Base-by-base conservation (phyloP, 495 filamentous ascomycete species). In the Hypoxylon intermedium region DNA sequence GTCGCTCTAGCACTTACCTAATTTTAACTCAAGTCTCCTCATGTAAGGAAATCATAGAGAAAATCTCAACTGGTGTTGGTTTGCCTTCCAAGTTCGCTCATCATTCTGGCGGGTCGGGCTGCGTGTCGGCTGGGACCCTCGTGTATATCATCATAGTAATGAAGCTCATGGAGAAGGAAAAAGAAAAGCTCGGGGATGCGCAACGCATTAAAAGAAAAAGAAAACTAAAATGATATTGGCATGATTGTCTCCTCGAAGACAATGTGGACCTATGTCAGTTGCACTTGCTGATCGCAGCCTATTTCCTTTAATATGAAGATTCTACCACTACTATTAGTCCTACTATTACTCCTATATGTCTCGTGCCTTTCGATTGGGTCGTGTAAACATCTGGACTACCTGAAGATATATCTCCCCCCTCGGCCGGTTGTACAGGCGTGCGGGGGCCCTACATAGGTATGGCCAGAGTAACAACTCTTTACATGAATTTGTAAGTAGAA, bases 61-160 rank as follows among this genome's bases (percentile, higher is more conserved):
- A 58, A 58, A 59, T 55, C 38, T 46, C 61, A 38, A 51, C 50
- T 46, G 51, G 24, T 50, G 31, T 59, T 56, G 31, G 28, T 47
- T 50, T 46, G 3, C 18, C 33, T 55, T 53, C 46, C 9, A 6
- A 42, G 50, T 47, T 37, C 40, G 23, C 45, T 38, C 45, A 42
- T 38, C 40, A 55, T 59, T 59, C 31, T 56, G 19, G 50, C 30
- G 16, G 37, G 23, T 31, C 19, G 38, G 51, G 33, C 26, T 49
- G 45, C 28, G 51, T 53, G 56, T 56, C 45, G 23, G 38, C 38
- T 38, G n/a, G 45, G 36, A 23, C 59, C 51, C 48, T 65, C 56
- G 50, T 60, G 62, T 65, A 52, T 60, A 59, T 21, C 51, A 60
- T 51, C 51, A 60, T 52, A 65, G 37, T 65, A 60, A 60, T 65